Evolutionary conservation across 2,329 filamentous ascomycete species (phyloP).

Genomic region (Grosmannia serpens): DNA sequence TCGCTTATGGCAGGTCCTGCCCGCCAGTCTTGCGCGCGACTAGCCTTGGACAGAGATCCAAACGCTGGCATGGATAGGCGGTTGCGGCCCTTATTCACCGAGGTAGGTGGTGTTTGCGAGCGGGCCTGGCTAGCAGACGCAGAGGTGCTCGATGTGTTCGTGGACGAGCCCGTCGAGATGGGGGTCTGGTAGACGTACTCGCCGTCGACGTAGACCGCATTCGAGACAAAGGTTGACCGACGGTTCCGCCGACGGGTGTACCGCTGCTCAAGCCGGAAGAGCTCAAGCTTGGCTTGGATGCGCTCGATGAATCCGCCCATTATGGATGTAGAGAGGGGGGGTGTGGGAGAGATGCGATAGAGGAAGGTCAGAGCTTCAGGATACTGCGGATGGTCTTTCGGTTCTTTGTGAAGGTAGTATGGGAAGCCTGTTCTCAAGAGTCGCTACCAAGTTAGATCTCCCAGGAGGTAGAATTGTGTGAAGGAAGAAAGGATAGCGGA

Average conservation of each 20-base stretch:
- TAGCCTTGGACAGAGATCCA: slow-evolving; percentile 27
- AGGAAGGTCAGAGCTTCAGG: not conserved
- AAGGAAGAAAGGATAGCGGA: not conserved
- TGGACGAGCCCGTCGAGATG: slow-evolving; percentile 44
- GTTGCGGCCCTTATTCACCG: slow-evolving; percentile 27
- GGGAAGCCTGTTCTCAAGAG: not conserved
- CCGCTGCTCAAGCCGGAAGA: slow-evolving; percentile 89
- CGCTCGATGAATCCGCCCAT: slow-evolving; percentile 41
- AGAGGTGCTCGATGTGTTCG: slow-evolving; percentile 31
- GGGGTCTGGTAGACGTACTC: slow-evolving; percentile 78
- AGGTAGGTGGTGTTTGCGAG: slow-evolving; percentile 15
- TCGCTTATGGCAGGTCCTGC: slow-evolving; percentile 13
- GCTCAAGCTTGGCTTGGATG: slow-evolving; percentile 63
- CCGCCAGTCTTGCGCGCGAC: slow-evolving; percentile 28
- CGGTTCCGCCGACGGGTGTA: slow-evolving; percentile 83
- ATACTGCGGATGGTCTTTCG: not conserved
- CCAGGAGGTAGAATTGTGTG: no score
- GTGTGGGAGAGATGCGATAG: not conserved
- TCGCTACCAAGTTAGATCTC: no score
- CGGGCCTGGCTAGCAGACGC: slow-evolving; percentile 23
- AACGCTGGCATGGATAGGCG: slow-evolving; percentile 47
- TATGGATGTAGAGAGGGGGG: no score
- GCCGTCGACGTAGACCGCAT: slow-evolving; percentile 86
- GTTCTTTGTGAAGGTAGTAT: not conserved
- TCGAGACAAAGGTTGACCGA: slow-evolving; percentile 79